Evolutionary conservation across 352 stramenopile species (phyloP).

Genomic region (Pythium plurisporium): DNA sequence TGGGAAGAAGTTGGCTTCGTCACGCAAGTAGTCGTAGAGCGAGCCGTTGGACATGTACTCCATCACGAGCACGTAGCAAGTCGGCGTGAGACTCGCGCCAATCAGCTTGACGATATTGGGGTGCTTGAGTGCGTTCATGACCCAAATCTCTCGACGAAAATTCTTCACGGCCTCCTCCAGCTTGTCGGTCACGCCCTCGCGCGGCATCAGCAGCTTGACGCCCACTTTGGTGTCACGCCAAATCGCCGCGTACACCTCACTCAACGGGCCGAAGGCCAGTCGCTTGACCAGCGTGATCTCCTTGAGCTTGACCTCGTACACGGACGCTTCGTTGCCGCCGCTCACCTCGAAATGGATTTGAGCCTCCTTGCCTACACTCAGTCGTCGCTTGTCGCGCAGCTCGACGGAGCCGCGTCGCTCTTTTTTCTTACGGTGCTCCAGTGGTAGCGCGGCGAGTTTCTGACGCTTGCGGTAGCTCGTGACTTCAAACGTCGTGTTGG

Average conservation of each 20-base stretch:
- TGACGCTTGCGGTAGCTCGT: slow-evolving; percentile 54
- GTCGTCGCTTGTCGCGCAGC: slow-evolving; percentile 46
- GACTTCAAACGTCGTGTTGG: slow-evolving; percentile 45
- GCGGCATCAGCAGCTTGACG: slow-evolving; percentile 74
- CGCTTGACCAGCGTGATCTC: slow-evolving; percentile 74
- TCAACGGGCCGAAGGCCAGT: slow-evolving; percentile 61
- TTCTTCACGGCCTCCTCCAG: slow-evolving; percentile 74
- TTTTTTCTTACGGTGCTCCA: slow-evolving; percentile 51
- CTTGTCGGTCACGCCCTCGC: slow-evolving; percentile 60
- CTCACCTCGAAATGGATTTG: slow-evolving; percentile 59
- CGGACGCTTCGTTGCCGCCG: slow-evolving; percentile 59
- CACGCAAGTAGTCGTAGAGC: slow-evolving; percentile 76
- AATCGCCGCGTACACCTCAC: slow-evolving; percentile 71
- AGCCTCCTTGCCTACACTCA: slow-evolving; percentile 58
- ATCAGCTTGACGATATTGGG: slow-evolving; percentile 76
- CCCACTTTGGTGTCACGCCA: slow-evolving; percentile 73
- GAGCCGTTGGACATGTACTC: slow-evolving; percentile 84
- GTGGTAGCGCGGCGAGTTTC: slow-evolving; percentile 47
- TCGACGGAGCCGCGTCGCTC: slow-evolving; percentile 55
- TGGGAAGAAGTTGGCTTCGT: slow-evolving; percentile 70
- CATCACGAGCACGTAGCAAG: slow-evolving; percentile 81
- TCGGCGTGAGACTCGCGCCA: slow-evolving; percentile 66
- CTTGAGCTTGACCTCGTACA: slow-evolving; percentile 78
- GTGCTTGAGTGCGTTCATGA: slow-evolving; percentile 67
- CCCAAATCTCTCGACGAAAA: slow-evolving; percentile 78